Evolutionary conservation across 805 yeast genomes (phyloP), one percentile per base, ranked within the genome.

Genomic region (Maudiozyma serrabonitensis): DNA sequence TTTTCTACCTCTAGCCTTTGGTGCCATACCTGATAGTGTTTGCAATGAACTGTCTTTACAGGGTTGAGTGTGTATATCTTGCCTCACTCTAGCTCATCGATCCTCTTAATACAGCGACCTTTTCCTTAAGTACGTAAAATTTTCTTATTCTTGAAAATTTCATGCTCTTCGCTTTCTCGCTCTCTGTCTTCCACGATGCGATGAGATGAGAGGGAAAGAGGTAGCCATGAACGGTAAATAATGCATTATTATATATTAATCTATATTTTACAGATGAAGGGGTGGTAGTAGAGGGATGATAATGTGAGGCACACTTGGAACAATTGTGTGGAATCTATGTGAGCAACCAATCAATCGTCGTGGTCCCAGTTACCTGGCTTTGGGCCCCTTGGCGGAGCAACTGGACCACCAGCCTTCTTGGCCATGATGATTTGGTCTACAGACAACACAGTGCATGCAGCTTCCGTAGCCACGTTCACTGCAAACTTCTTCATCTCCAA

Each of bases 351-450:
- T 21, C 43, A 88, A 70, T 90, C 96, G 52, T 78, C 96, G 69
- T 84, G 93, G 64, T 89, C 97, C 97, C 97, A 89, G 72, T 88
- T 89, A 53, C 96, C 96, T 43, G 93, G 91, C 68, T 81, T 81
- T 57, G 83, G 84, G 63, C 86, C 95, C 13, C 35, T 32, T 59
- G 75, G 72, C 34, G 96, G 96, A 78, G 89, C 82, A 32, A 74
- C 82, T 45, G 99, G 99, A 21, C 99, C 99, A 56, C 99, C 99
- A 2, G 98, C 97, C 67, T 96, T 81, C 79, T 91, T 91, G 43
- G 99, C 98, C 93, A 91, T 93, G 65, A 91, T 93, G 61, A 91
- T 91, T 75, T 91, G 98, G 68, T 93, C 98, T 46, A 93, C 93
- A 25, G 95, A 82, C 25, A 56, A 47, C 25, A 56, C 58, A 5